phyloP scores from a whole-genome alignment of 2,329 filamentous ascomycete species.

The Trichoderma semiorbis region DNA sequence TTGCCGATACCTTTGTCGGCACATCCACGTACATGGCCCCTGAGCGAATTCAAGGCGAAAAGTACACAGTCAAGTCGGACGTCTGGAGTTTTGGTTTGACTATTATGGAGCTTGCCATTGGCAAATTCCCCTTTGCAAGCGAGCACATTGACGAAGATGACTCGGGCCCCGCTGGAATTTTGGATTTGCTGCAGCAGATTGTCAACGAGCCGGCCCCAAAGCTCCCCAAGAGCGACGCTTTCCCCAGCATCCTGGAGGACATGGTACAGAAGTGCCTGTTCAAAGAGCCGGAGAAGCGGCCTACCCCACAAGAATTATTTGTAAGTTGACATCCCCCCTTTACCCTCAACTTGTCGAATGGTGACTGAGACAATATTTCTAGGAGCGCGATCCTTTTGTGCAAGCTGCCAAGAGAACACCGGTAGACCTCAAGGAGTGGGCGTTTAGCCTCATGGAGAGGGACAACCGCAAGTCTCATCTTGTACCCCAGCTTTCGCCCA shows the following conservation, averaged over 20 bases:
- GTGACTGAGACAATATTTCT: conserved; percentile 14
- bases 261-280: conserved; percentile 95
- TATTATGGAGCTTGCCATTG: conserved; percentile 96
- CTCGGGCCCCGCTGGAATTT: conserved; percentile 84
- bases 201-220: conserved; percentile 92
- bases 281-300: conserved; percentile 83
- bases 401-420: conserved; percentile 96
- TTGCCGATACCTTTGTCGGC: conserved; percentile 96
- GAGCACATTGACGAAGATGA: conserved; percentile 69
- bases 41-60: conserved; percentile 93
- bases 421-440: conserved; percentile 91
- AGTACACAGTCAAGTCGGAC: conserved; percentile 96
- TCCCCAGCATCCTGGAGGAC: conserved; percentile 89
- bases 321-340: conserved; percentile 51
- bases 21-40: conserved; percentile 99
- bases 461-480: conserved; percentile 95
- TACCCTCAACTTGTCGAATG: not conserved
- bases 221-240: conserved; percentile 94
- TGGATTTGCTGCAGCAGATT: conserved; percentile 94
- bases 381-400: conserved; percentile 92
- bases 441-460: conserved; percentile 86
- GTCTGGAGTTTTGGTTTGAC: conserved; percentile 97
- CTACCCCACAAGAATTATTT: conserved; percentile 89
- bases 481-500: conserved; percentile 71
- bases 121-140: conserved; percentile 88